Percentiles rank a stretch among this genome's conserved stretches.
phyloP scores from a whole-genome alignment of 73 alveolate species.

The Effrenium voratum region DNA sequence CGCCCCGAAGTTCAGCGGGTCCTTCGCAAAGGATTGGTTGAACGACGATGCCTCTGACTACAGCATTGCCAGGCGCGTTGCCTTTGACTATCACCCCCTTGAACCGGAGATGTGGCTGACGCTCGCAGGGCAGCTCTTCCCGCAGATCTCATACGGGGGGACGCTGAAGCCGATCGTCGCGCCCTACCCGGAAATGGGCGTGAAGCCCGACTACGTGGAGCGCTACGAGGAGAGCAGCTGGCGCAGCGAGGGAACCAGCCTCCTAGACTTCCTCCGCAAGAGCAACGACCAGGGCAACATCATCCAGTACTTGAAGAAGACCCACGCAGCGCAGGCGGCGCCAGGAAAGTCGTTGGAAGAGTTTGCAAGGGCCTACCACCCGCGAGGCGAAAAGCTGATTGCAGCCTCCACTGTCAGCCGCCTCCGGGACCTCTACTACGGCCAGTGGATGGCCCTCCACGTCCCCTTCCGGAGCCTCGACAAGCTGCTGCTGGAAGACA shows the following conservation, averaged over 20 bases:
- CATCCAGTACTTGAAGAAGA: neutral
- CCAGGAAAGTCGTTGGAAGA: neutral
- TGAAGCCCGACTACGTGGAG: neutral
- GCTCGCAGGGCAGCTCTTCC: neutral
- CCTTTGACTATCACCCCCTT: neutral
- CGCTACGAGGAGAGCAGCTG: neutral
- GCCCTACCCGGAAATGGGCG: neutral
- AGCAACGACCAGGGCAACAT: neutral
- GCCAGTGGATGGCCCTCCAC: constrained; percentile 28
- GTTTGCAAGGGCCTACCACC: neutral
- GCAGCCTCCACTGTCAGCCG: neutral
- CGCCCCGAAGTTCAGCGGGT: neutral
- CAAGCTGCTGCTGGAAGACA: neutral
- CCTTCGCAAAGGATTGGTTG: neutral
- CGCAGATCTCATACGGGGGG: neutral
- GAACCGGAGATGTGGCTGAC: neutral
- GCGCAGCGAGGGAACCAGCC: too few relatives aligned
- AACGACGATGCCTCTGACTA: neutral
- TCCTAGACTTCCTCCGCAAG: too few relatives aligned
- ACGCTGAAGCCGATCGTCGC: neutral
- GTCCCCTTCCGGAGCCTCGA: neutral
- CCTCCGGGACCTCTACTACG: neutral
- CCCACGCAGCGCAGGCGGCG: neutral
- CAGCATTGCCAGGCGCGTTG: neutral
- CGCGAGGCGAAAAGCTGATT: neutral